Conservation (phyloP, 83 land plant genomes). For the Thuja plicata region DNA sequence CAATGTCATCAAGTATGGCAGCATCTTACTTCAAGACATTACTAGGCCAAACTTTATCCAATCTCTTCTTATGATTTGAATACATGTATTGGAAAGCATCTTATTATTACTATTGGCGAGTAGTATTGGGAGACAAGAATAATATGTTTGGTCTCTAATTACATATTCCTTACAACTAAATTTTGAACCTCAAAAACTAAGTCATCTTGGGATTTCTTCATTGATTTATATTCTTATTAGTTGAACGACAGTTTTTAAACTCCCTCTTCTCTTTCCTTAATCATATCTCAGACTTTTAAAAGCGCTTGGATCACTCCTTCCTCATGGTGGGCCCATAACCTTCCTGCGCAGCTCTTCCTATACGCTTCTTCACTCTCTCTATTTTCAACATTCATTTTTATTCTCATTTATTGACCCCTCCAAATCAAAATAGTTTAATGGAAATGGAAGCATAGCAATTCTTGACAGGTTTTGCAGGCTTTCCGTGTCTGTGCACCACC, state of each 20-base stretch:
- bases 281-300: no score
- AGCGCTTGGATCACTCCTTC: no score
- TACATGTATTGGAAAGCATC: constrained; percentile 22
- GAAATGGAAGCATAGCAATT: neutral
- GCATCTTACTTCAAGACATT: constrained; percentile 21
- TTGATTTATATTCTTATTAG: no score
- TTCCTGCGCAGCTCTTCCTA: no score
- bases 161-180: no score
- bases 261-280: no score
- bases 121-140: neutral
- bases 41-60: constrained; percentile 25
- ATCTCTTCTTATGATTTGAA: constrained; percentile 24
- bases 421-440: neutral
- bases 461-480: neutral
- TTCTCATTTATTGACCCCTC: neutral
- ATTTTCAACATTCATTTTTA: no score
- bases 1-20: constrained; percentile 27
- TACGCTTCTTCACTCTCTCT: no score
- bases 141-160: neutral
- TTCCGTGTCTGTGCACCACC: neutral
- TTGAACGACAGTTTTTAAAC: no score
- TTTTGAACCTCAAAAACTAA: no score
- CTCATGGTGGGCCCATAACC: no score
- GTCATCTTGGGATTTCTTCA: no score
- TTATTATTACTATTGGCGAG: constrained; percentile 15